Evolutionary conservation across 768 basidiomycete genomes (phyloP).

Genomic region (Pulveroboletus ravenelii): DNA sequence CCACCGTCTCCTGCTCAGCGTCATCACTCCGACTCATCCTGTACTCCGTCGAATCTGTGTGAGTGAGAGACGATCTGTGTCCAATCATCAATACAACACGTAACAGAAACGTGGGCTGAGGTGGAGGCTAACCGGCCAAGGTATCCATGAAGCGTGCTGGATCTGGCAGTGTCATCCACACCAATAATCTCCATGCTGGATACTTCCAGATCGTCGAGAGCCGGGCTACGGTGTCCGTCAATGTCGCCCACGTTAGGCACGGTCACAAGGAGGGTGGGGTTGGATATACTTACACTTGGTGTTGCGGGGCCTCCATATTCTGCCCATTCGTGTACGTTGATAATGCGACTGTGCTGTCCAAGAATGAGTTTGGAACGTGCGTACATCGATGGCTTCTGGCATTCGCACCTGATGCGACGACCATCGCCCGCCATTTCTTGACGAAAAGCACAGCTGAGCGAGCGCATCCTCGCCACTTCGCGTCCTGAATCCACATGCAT

Average conservation of each 20-base stretch:
- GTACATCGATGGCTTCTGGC: neutral
- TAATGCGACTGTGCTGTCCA: neutral
- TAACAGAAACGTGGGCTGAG: too few species aligned
- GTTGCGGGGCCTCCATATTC: neutral
- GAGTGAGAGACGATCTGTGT: neutral
- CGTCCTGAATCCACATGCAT: neutral
- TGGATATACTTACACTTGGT: conserved; percentile 1
- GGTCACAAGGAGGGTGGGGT: neutral
- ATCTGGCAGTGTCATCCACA: conserved; percentile 8
- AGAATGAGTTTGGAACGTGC: neutral
- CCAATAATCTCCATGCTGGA: neutral
- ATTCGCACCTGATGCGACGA: neutral
- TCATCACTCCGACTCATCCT: neutral
- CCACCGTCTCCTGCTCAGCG: neutral
- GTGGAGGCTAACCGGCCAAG: conserved; percentile 7
- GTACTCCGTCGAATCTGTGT: neutral
- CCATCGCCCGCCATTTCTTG: neutral
- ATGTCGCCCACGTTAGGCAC: neutral
- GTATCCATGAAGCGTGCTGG: neutral
- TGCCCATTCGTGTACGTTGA: neutral
- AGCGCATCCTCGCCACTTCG: neutral
- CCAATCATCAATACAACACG: neutral
- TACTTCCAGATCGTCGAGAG: conserved; percentile 2
- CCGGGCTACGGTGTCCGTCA: conserved; percentile 5
- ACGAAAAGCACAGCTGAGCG: neutral